Evolutionary conservation across 176 grass and related monocot genomes (phyloP), one percentile per base, ranked within the genome.

Genomic region (Oryza nivara): DNA sequence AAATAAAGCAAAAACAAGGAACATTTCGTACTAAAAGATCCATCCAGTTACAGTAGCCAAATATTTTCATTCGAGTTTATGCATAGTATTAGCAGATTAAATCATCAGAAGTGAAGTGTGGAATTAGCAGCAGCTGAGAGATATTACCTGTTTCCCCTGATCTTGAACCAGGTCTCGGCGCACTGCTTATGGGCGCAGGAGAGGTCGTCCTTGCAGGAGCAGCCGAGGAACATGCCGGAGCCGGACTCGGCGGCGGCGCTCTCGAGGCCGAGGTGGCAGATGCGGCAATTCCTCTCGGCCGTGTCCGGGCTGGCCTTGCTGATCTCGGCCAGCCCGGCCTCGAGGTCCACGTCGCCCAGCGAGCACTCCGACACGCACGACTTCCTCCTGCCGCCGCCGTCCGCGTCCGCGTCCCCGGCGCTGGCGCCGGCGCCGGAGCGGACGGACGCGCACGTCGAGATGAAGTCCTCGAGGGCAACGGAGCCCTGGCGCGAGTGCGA

Each of bases 161-260:
- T 99, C 85, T 99, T 99, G 86, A 99, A 99, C 97, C 97, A 99
- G 11, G 97, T 99, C 88, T 99, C 97, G 10, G 97, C 97, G 44
- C 97, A 99, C 85, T 99, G 97, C 71, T 92, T 96, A 73, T 99
- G 97, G 25, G 97, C 91, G 23, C 86, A 80, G 60, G 93, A 87
- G 58, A 99, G 89, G 79, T 99, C 97, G 66, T 91, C 86, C 83
- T 99, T 99, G 88, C 97, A 99, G 60, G 97, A 96, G 82, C 97
- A 99, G 63, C 97, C 97, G 78, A 96, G 89, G 65, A 94, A 84
- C 66, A 99, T 94, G 68, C 91, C 86, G 45, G 86, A 69, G 68
- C 93, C 93, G 17, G 93, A 96, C 64, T 92, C 97, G 25, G 84
- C 35, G 30, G 91, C 81, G 3, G 86, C 76, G 65, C 68, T 87